phyloP scores from a whole-genome alignment of 2,329 filamentous ascomycete genomes.

The Microdochium nivale region DNA sequence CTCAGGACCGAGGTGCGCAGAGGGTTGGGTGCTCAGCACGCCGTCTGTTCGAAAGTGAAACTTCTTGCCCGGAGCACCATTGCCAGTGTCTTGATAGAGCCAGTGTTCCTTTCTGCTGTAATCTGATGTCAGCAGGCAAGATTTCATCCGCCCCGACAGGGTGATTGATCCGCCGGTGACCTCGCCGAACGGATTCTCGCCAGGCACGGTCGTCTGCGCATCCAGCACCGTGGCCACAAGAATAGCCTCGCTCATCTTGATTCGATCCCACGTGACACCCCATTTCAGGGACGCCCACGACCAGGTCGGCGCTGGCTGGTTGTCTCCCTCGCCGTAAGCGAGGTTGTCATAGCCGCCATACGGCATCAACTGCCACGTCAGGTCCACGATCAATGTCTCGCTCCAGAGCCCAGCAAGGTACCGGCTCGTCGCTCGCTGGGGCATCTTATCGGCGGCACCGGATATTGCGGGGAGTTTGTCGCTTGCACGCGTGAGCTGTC shows the following conservation, averaged over 20 bases:
- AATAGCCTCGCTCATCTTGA: conserved; percentile 1
- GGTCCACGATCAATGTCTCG: conserved; percentile 7
- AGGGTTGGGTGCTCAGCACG: conserved; percentile 4
- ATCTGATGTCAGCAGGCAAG: conserved; percentile 5
- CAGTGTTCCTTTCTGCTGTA: conserved; percentile 7
- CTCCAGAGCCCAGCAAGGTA: conserved; percentile 9
- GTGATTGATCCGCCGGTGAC: conserved; percentile 6
- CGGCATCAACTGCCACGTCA: conserved; percentile 8
- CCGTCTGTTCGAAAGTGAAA: conserved; percentile 8
- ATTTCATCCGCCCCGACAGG: conserved; percentile 6
- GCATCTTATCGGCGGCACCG: conserved; percentile 6
- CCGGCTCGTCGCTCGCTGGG: conserved; percentile 3
- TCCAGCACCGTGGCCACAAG: conserved; percentile 3
- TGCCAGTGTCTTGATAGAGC: conserved; percentile 4
- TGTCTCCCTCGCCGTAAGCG: conserved; percentile 6
- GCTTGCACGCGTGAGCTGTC: conserved; percentile 6
- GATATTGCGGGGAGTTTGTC: conserved; percentile 10
- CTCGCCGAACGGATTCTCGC: conserved; percentile 7
- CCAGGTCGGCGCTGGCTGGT: conserved; percentile 6
- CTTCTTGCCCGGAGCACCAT: conserved; percentile 4
- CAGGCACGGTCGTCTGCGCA: conserved; percentile 3
- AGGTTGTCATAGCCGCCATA: conserved; percentile 4
- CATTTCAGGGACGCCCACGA: conserved; percentile 8
- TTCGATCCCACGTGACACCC: conserved; percentile 4
- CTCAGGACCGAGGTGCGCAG: conserved; percentile 1